phyloP scores from a whole-genome alignment of 768 basidiomycete species.

The Mycena haematopus region DNA sequence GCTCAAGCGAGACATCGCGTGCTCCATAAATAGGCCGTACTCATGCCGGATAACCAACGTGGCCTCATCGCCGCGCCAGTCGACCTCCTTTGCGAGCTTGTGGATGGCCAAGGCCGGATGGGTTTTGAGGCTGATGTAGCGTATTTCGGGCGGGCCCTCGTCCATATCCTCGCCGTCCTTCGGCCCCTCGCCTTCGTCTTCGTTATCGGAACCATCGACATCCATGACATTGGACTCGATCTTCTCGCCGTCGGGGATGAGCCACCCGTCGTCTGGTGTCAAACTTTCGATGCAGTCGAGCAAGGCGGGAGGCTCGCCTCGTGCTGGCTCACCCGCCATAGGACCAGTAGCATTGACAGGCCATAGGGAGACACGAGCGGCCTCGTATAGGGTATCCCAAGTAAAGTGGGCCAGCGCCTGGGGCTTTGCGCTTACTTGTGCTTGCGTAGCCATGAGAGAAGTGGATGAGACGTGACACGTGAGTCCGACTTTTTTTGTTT shows the following conservation, averaged over 20 bases:
- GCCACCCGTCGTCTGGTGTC: constrained; percentile 16
- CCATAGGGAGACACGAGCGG: constrained; percentile 1
- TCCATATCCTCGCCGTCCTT: constrained; percentile 8
- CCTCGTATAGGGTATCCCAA: not conserved
- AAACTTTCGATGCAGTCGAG: constrained; percentile 5
- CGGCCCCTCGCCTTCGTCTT: not conserved
- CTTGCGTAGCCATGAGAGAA: no score
- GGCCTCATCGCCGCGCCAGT: not conserved
- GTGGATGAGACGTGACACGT: no score
- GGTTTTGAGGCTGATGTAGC: constrained; percentile 5
- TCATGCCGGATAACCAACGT: constrained; percentile 12
- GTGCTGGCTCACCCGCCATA: not conserved
- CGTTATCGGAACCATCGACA: not conserved
- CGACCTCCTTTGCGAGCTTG: not conserved
- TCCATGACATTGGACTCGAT: not conserved
- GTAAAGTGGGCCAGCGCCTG: constrained; percentile 3
- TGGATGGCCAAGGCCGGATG: constrained; percentile 9
- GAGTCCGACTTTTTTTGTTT: no score
- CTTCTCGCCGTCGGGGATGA: not conserved
- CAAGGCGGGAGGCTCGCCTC: constrained; percentile 6
- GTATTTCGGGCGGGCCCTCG: constrained; percentile 1
- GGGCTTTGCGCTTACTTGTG: no score
- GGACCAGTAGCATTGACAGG: not conserved
- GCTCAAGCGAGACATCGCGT: constrained; percentile 7
- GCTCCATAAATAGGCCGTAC: constrained; percentile 10